Base-by-base conservation (phyloP, 2,329 filamentous ascomycete species). In the Trichoderma afroharzianum region DNA sequence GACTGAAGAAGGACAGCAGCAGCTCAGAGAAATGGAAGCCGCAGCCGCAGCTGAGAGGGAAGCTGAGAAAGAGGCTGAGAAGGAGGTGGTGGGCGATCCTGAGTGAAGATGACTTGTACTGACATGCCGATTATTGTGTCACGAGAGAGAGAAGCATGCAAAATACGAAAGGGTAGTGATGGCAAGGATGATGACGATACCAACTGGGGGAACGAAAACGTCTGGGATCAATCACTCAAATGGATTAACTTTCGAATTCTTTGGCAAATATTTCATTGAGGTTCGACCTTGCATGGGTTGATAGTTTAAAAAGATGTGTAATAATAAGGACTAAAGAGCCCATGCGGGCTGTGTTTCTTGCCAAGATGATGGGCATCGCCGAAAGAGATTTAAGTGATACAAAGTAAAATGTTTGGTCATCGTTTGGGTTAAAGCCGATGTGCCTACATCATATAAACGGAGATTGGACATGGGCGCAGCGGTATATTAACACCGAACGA, bases 1-100 rank as follows among this genome's bases (percentile, higher is more conserved):
- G 59, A 97, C 95, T 3, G 91, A 94, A 78, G 91, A 96, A 79
- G 95, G 95, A 3, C 88, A 91, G 84, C 88, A 91, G 80, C 90
- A 91, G 78, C 85, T 95, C 76, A 91, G 92, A 82, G 89, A 94
- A 75, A 87, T 97, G 72, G 91, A 94, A 18, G 79, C 76, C 6
- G 77, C 77, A 39, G 76, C 72, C 1, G 74, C 74, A 9, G 74
- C 68, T 6, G 71, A 73, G 15, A 73, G 74, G 21, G 74, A 78
- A 21, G 57, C 63, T 21, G 43, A 50, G 57, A 39, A 14, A 3
- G 63, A 33, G 12, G 50, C 47, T 1, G 32, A 57, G 47, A 50
- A 5, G 4, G 64, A 68, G 26, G 26, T 32, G 33, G 72, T 67
- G 14, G 73, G 70, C 2, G 84, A 85, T 72, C 84, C 84, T 4